These are phyloP conservation scores for Candolleomyces eurysporus DNA, from an alignment of 768 basidiomycete genomes.

Conservation along the genomic window DNA sequence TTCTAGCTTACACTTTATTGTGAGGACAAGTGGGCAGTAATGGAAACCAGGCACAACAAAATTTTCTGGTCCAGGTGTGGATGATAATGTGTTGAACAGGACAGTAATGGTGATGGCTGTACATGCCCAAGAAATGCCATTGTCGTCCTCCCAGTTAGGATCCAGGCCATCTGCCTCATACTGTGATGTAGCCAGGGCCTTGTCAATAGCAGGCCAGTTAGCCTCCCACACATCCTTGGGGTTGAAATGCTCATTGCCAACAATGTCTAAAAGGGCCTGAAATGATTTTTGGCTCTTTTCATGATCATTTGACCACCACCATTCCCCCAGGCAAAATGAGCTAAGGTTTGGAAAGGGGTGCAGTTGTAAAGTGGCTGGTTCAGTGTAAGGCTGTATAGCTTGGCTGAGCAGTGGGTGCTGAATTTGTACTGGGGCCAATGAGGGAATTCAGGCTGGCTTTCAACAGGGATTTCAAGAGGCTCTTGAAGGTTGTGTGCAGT, in stretches of 20 bases:
- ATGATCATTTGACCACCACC: neutral
- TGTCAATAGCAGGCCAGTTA: neutral
- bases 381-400: too few relatives aligned
- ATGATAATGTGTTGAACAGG: neutral
- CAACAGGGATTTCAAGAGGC: too few relatives aligned
- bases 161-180: neutral
- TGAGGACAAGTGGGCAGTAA: slow-evolving; percentile 18
- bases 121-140: neutral
- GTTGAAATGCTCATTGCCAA: neutral
- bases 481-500: neutral
- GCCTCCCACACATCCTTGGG: neutral
- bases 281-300: neutral
- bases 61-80: neutral
- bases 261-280: neutral
- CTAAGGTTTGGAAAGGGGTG: neutral
- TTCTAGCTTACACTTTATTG: slow-evolving; percentile 22
- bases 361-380: neutral
- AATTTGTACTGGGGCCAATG: too few relatives aligned
- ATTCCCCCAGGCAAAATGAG: neutral
- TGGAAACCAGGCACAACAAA: slow-evolving; percentile 23
- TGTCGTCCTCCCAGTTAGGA: neutral
- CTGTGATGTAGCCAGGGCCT: neutral
- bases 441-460: too few relatives aligned
- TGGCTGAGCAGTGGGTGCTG: too few relatives aligned
- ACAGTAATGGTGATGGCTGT: neutral